A percentile compares a stretch with the other conserved stretches of the same genome.
Evolutionary conservation across 441 rosid genomes (phyloP).

Genomic region (Mallotus japonicus): DNA sequence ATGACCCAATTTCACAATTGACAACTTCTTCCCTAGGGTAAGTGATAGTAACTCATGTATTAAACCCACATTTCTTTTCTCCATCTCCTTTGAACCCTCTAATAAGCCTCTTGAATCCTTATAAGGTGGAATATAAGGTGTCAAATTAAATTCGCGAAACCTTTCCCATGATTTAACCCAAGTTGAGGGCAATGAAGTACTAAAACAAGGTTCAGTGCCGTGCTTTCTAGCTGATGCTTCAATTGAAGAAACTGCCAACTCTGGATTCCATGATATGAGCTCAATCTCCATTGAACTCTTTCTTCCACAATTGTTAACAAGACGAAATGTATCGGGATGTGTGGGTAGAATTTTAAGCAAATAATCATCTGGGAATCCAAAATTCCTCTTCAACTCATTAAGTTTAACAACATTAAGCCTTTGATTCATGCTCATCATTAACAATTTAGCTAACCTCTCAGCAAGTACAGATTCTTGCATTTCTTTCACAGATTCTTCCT

Average conservation of each 20-base stretch:
- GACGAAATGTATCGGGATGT: constrained; percentile 56
- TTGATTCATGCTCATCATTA: constrained; percentile 78
- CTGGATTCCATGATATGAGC: constrained; percentile 68
- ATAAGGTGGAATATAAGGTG: constrained; percentile 79
- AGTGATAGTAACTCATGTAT: constrained; percentile 75
- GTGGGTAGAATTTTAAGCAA: constrained; percentile 63
- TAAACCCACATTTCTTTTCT: constrained; percentile 69
- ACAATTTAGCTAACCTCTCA: constrained; percentile 62
- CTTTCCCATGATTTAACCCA: constrained; percentile 80
- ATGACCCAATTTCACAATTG: constrained; percentile 73
- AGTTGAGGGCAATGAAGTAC: constrained; percentile 65
- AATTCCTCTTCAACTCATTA: constrained; percentile 68
- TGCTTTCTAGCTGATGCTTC: constrained; percentile 53
- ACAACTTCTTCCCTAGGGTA: constrained; percentile 82
- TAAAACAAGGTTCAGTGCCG: constrained; percentile 54
- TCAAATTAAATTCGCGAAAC: constrained; percentile 63
- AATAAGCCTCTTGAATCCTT: constrained; percentile 32
- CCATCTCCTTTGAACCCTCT: constrained; percentile 68
- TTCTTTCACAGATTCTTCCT: constrained; percentile 73
- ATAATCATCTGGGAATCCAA: constrained; percentile 85
- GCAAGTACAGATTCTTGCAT: constrained; percentile 56
- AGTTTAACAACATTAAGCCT: constrained; percentile 72
- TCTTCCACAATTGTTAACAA: constrained; percentile 68
- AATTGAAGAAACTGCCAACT: constrained; percentile 65
- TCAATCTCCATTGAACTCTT: constrained; percentile 94